Base-by-base conservation (phyloP, 768 basidiomycete genomes). In the Tulasnella sp. region DNA sequence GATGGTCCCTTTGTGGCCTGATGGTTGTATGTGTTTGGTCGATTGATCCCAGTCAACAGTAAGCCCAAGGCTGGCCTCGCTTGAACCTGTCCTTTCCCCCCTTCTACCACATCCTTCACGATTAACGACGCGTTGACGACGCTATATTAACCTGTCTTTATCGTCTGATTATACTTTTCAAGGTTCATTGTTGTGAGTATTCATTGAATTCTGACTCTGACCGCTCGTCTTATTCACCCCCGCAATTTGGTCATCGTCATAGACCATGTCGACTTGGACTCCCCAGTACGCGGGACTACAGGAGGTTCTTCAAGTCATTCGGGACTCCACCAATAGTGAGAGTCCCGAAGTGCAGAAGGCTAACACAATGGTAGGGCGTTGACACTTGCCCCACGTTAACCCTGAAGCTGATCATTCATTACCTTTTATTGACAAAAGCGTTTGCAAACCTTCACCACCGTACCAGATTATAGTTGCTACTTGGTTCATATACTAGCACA, bases 391-490 rank as follows among this genome's bases (percentile, higher is more conserved):
- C 12, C 71, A 58, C 45, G 41, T 37, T 55, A 24, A 43, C 44
- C 49, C 22, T 37, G 15, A 27, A 37, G 15, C 6, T 25, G 16
- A 32, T 25, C n/a, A 22, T 41, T 49, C 31, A 28, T 19, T 37
- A 47, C 34, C 39, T 53, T 60, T 57, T 59, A 44, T 49, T 46
- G 27, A 20, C 32, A n/a, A 45, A 32, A 46, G 48, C 53, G 39
- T 39, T 31, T 53, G 5, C 59, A 90, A 86, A 88, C 87, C 83
- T 74, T 91, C 57, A 88, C 85, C 65, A 74, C 70, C 56, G 81
- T 82, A 57, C 86, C 91, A 40, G 90, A 95, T 66, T 98, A 95
- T 65, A 81, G 90, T 54, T 91, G 83, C 52, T 98, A 99, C 75
- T 80, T 99, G 57, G 85, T 85, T 19, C 87, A 92, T 65, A 91